Base-by-base conservation (phyloP, 768 basidiomycete species). In the Pluteus cervinus region DNA sequence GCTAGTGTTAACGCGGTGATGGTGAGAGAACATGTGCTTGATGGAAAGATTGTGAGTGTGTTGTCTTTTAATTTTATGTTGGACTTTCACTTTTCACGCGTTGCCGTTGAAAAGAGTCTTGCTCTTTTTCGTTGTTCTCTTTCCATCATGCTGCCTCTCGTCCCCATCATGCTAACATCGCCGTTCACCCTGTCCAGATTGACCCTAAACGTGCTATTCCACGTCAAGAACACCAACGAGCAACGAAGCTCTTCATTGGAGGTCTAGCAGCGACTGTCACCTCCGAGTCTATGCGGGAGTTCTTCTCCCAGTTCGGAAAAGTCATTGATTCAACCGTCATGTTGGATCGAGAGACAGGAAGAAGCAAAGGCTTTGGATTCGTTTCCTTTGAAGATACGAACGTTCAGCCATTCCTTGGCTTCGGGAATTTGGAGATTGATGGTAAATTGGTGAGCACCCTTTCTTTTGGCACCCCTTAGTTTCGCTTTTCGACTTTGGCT, bases 201-300 rank as follows among this genome's bases (percentile, higher is more conserved):
- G 96, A 99, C 55, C 96, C 96, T n/a, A 99, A 99, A 66, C 81
- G 94, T 39, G 96, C 96, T 2, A 96, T 98, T 47, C 96, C 96
- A 7, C 76, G 93, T 44, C 87, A 93, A 58, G 96, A 98, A 43
- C 93, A 96, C 51, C 84, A 88, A 46, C 75, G 86, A 8, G 88
- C 89, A 7, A 90, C 90, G 15, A 97, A 98, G 54, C 67, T 98
- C 30, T 99, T 99, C 56, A 93, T 99, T 23, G 94, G 96, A 29
- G 91, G 93, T 15, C 73, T 99, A 1, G 86, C 93, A 2, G 83
- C 86, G 12, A 81, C 81, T 39, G 92, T 97, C 23, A 97, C 92
- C 4, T 89, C 88, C 15, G 92, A 96, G 51, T 86, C 83, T 1
- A 87, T 98, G 82, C 81, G 86, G 47, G 79, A 81, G 37, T 97